These are phyloP conservation scores for Zasmidium angulare DNA, from an alignment of 2,329 filamentous ascomycete species.

Conservation along the genomic window DNA sequence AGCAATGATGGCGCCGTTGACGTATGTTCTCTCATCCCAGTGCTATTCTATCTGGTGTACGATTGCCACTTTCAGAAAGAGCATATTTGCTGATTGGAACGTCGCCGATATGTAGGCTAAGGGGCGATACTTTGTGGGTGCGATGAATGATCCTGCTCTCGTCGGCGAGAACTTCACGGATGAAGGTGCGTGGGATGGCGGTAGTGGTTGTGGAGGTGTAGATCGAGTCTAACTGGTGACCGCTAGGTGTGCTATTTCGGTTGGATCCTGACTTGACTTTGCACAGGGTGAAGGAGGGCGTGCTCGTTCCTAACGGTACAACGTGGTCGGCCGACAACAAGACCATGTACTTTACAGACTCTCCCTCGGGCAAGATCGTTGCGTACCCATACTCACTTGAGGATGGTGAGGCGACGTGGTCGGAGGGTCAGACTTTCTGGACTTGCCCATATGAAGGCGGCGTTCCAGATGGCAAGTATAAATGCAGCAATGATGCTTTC, in stretches of 20 bases:
- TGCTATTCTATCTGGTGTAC: background rate
- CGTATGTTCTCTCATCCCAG: conserved; percentile 11
- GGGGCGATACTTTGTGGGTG: conserved; percentile 81
- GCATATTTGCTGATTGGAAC: background rate
- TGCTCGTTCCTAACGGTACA: conserved; percentile 48
- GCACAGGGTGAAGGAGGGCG: conserved; percentile 58
- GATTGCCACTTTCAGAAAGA: background rate
- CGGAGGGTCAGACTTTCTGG: conserved; percentile 72
- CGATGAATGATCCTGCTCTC: conserved; percentile 74
- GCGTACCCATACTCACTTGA: conserved; percentile 69
- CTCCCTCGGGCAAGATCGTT: conserved; percentile 67
- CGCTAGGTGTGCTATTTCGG: conserved; percentile 68
- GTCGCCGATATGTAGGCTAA: conserved; percentile 44
- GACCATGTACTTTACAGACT: conserved; percentile 80
- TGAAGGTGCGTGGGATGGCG: conserved; percentile 33
- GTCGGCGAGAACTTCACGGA: conserved; percentile 32
- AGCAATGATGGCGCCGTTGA: conserved; percentile 83
- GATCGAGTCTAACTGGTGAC: background rate
- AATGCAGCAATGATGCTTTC: background rate
- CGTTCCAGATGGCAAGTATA: conserved; percentile 63
- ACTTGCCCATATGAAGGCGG: conserved; percentile 62
- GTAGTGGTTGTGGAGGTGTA: background rate
- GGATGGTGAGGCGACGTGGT: conserved; percentile 65
- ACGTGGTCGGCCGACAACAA: conserved; percentile 73
- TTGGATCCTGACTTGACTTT: conserved; percentile 64